Conservation (phyloP, 208 protist genomes). For the Acanthamoeba comandoni region DNA sequence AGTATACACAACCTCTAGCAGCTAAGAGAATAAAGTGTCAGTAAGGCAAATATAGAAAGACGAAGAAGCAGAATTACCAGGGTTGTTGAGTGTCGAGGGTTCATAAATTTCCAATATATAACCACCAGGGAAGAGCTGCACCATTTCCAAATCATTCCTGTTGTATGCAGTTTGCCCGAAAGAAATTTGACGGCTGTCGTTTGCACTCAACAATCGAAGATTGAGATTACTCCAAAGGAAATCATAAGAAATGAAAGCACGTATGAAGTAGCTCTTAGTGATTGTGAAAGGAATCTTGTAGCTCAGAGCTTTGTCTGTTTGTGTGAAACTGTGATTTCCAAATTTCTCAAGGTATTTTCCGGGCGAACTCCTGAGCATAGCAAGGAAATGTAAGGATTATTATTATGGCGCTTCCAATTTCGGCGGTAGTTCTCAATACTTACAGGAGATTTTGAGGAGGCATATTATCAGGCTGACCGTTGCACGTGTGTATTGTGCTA, state of each 20-base stretch:
- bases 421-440: too few species aligned
- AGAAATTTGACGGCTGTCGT: background rate
- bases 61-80: background rate
- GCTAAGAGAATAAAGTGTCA: too few species aligned
- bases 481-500: background rate
- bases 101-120: conserved; percentile 68
- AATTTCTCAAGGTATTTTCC: conserved; percentile 21
- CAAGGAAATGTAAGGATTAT: too few species aligned
- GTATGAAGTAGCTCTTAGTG: conserved; percentile 42
- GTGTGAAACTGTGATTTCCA: conserved; percentile 32
- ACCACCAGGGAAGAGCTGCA: conserved; percentile 17
- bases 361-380: too few species aligned
- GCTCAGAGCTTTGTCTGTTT: conserved; percentile 1
- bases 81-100: conserved; percentile 40
- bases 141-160: conserved; percentile 45
- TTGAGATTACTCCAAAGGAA: conserved; percentile 72
- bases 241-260: conserved; percentile 55
- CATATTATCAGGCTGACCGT: conserved; percentile 34
- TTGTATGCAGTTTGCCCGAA: conserved; percentile 65
- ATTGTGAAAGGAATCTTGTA: conserved; percentile 50
- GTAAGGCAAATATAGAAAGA: too few species aligned
- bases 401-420: too few species aligned
- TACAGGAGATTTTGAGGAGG: conserved; percentile 18
- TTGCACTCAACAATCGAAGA: conserved; percentile 10
- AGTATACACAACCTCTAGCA: conserved; percentile 32